phyloP scores from a whole-genome alignment of 768 basidiomycete genomes.

The Lactifluus rugatus region DNA sequence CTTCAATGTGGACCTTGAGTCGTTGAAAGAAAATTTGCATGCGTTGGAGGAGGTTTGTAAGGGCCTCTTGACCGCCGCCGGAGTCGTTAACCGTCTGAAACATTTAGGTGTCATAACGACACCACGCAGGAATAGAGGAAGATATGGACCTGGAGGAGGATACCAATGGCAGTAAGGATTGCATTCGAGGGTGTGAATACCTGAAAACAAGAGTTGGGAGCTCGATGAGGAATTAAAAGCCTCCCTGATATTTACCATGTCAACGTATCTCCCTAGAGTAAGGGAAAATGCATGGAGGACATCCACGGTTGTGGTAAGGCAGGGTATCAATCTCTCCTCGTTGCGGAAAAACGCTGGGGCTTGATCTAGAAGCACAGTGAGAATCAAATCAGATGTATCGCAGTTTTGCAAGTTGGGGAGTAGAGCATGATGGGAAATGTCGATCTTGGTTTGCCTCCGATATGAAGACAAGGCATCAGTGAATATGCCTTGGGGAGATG shows the following conservation, averaged over 20 bases:
- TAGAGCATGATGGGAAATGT: background rate
- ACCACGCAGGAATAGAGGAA: background rate
- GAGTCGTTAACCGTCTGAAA: background rate
- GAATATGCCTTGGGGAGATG: background rate
- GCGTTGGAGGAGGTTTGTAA: background rate
- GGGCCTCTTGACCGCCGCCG: no score
- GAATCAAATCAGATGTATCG: background rate
- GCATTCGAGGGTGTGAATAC: background rate
- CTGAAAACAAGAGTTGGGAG: background rate
- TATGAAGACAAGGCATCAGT: background rate
- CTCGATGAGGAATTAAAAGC: no score
- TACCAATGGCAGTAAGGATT: background rate
- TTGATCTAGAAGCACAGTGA: background rate
- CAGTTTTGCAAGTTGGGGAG: background rate
- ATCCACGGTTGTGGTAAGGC: background rate
- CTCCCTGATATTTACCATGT: background rate
- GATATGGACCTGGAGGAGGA: background rate
- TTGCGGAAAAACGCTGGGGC: background rate
- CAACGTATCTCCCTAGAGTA: background rate
- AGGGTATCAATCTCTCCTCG: background rate
- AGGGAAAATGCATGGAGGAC: background rate
- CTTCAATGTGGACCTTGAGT: background rate
- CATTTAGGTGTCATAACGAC: background rate
- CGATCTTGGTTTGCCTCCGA: background rate
- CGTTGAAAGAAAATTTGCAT: background rate